These are phyloP conservation scores for Neltuma alba DNA, from an alignment of 306 rosid species.

Conservation along the genomic window DNA sequence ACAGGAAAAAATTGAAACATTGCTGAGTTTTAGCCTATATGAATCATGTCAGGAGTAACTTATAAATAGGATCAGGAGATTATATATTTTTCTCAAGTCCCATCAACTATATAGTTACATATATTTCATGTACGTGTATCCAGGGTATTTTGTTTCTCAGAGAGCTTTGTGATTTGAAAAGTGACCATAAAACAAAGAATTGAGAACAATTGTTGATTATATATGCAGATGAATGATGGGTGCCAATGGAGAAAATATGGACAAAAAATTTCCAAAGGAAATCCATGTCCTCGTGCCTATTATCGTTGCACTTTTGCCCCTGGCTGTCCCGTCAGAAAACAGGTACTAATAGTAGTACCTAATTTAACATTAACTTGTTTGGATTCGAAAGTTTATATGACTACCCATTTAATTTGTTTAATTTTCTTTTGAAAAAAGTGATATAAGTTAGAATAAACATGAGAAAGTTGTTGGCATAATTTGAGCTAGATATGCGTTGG, in stretches of 20 bases:
- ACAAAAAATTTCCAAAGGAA: constrained; percentile 92
- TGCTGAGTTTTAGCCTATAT: too few species aligned
- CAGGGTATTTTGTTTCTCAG: background rate
- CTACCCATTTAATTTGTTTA: too few species aligned
- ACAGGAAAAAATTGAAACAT: too few species aligned
- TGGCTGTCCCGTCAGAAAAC: constrained; percentile 93
- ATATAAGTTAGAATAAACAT: background rate
- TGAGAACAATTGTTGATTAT: background rate
- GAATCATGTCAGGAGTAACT: too few species aligned
- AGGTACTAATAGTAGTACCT: constrained; percentile 44
- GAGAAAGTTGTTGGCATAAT: background rate
- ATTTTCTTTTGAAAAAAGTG: too few species aligned
- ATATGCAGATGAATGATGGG: constrained; percentile 84
- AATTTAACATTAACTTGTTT: background rate
- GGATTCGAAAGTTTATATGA: background rate
- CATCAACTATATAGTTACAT: background rate
- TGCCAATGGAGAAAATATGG: constrained; percentile 99
- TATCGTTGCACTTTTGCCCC: constrained; percentile 94
- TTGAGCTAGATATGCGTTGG: background rate
- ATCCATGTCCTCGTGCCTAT: constrained; percentile 97
- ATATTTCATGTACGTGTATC: background rate
- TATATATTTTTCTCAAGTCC: background rate
- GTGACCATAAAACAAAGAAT: background rate
- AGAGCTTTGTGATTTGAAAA: background rate
- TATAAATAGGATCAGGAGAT: too few species aligned